These are phyloP conservation scores for Ascoidea rubescens DNA, from an alignment of 805 yeast genomes.

Conservation along the genomic window DNA sequence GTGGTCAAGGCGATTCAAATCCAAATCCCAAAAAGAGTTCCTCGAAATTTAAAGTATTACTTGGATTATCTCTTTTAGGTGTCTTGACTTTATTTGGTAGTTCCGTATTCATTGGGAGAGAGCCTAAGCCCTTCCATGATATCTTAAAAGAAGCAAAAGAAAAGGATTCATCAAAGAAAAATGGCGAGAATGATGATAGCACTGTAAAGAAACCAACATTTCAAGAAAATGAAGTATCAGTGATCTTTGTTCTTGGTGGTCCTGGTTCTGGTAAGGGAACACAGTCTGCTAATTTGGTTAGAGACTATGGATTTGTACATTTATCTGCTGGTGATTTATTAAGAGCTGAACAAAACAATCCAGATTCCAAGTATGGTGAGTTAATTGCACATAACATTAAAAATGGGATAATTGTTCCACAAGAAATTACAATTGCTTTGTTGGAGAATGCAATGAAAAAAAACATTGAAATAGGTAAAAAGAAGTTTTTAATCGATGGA, in stretches of 20 bases:
- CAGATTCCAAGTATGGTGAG: constrained; percentile 74
- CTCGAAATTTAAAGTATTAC: too few relatives aligned
- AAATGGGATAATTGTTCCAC: constrained; percentile 90
- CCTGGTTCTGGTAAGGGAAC: constrained; percentile 99
- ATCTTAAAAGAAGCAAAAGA: too few relatives aligned
- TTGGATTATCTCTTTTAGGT: too few relatives aligned
- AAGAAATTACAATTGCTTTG: constrained; percentile 73
- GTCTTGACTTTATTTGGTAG: too few relatives aligned
- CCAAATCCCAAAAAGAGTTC: too few relatives aligned
- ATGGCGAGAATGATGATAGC: too few relatives aligned
- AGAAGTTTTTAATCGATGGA: constrained; percentile 76
- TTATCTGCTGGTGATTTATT: constrained; percentile 93
- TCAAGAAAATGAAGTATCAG: constrained; percentile 53
- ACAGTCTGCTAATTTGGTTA: constrained; percentile 77
- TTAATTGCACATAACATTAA: constrained; percentile 72
- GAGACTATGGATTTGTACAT: constrained; percentile 72
- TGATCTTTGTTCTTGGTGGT: constrained; percentile 87
- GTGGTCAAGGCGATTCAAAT: too few relatives aligned
- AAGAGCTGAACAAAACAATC: constrained; percentile 80
- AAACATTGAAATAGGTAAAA: constrained; percentile 31
- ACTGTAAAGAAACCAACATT: constrained; percentile 26
- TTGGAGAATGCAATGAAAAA: constrained; percentile 67
- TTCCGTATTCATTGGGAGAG: too few relatives aligned
- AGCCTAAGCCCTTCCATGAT: too few relatives aligned
- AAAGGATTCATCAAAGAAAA: too few relatives aligned